Percentiles rank a stretch among this genome's conserved stretches.
These are phyloP conservation scores for Rhododendron molle DNA, from an alignment of 148 eudicot species.

Conservation along the genomic window DNA sequence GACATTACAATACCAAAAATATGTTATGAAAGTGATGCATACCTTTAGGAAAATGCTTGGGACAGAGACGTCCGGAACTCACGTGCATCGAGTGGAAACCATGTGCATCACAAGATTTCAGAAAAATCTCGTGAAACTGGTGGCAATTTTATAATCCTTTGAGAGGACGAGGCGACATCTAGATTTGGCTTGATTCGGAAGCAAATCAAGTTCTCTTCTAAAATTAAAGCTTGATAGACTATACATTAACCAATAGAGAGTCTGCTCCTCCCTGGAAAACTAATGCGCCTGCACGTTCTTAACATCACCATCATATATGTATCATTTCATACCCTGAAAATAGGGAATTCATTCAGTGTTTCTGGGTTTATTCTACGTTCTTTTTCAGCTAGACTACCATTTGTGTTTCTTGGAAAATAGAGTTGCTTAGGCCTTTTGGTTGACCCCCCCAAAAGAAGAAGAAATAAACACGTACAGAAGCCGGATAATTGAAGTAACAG, in stretches of 20 bases:
- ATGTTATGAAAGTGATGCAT: no score
- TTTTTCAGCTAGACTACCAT: not conserved
- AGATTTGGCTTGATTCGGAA: not conserved
- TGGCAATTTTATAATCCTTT: not conserved
- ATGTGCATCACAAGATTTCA: no score
- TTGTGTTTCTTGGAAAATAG: not conserved
- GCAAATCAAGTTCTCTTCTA: not conserved
- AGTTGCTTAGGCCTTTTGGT: not conserved
- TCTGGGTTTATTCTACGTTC: not conserved
- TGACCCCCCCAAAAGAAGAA: not conserved
- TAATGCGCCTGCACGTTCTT: not conserved
- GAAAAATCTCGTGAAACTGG: not conserved
- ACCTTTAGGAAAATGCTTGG: no score
- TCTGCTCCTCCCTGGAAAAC: not conserved
- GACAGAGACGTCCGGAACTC: no score
- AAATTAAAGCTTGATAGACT: not conserved
- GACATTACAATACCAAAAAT: no score
- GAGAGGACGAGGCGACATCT: not conserved
- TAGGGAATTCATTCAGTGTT: not conserved
- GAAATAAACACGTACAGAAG: not conserved
- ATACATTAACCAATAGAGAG: not conserved
- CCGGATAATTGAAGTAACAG: not conserved
- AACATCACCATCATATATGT: not conserved
- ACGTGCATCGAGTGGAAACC: no score
- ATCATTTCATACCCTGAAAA: not conserved